These are phyloP conservation scores for Zelonia costaricensis DNA, from an alignment of 208 protist species.

Conservation along the genomic window DNA sequence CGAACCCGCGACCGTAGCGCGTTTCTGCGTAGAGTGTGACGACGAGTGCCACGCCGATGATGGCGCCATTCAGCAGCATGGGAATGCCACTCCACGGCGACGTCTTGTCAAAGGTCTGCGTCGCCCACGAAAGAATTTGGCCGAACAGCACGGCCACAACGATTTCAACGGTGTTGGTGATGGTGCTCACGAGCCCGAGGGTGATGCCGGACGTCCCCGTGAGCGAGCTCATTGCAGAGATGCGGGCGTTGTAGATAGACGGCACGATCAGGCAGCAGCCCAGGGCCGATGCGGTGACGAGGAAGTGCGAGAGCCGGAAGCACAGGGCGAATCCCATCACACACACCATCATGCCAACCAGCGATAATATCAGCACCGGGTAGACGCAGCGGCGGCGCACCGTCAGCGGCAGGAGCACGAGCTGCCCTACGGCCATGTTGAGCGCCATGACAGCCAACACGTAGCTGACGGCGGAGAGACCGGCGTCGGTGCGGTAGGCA, in stretches of 20 bases:
- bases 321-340: conserved; percentile 19
- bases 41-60: conserved; percentile 18
- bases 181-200: conserved; percentile 36
- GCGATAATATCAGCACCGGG: conserved; percentile 19
- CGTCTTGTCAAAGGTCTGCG: conserved; percentile 8
- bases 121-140: conserved; percentile 36
- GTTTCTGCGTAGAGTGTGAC: conserved; percentile 41
- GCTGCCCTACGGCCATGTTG: conserved; percentile 31
- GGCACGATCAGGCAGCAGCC: conserved; percentile 21
- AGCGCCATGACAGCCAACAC: conserved; percentile 27
- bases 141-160: conserved; percentile 33
- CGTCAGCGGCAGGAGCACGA: conserved; percentile 29
- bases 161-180: conserved; percentile 43
- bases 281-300: conserved; percentile 14
- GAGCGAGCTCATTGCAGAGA: conserved; percentile 30
- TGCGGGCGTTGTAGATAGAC: conserved; percentile 36
- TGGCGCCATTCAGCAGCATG: conserved; percentile 35
- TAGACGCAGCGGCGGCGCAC: conserved; percentile 31
- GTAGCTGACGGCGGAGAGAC: conserved; percentile 34
- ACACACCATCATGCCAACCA: conserved; percentile 20
- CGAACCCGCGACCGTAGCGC: conserved; percentile 24
- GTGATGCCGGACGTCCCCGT: conserved; percentile 33
- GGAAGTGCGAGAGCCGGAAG: conserved; percentile 28
- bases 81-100: conserved; percentile 38
- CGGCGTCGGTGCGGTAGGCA: conserved; percentile 33